phyloP scores from a whole-genome alignment of 148 eudicot species.

The Chenopodium album region DNA sequence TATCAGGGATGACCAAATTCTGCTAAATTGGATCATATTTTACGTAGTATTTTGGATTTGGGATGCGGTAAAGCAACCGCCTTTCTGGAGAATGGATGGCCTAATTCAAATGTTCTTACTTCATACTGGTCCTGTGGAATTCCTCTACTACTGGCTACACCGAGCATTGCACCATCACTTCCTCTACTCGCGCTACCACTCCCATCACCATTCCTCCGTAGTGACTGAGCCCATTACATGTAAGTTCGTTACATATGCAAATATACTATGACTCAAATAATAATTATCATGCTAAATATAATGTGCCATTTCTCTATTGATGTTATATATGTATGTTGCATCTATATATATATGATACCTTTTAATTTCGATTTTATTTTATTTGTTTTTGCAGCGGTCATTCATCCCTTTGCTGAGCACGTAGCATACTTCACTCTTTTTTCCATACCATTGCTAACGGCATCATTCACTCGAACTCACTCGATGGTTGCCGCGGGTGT shows the following conservation, averaged over 20 bases:
- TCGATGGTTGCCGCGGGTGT: neutral
- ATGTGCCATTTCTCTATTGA: no score
- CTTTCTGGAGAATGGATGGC: constrained; percentile 45
- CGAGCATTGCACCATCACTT: constrained; percentile 45
- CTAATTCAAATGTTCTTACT: constrained; percentile 28
- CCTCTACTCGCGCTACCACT: constrained; percentile 44
- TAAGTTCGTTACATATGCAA: no score
- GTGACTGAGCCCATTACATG: constrained; percentile 21
- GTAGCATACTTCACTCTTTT: constrained; percentile 2
- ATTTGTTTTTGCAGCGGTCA: constrained; percentile 4
- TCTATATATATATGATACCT: no score
- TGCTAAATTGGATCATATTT: constrained; percentile 33
- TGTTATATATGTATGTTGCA: no score
- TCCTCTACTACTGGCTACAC: constrained; percentile 47
- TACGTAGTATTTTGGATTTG: constrained; percentile 20
- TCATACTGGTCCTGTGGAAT: constrained; percentile 49
- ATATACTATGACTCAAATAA: no score
- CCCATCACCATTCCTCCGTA: constrained; percentile 42
- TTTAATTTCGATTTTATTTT: no score
- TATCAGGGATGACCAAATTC: constrained; percentile 54
- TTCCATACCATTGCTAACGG: neutral
- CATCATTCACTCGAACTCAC: neutral
- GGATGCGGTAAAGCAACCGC: constrained; percentile 18
- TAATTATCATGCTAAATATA: no score
- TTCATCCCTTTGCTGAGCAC: constrained; percentile 22